Evolutionary conservation across 1,284 basidiomycete genomes (phyloP), one percentile per base, ranked within the genome.

Genomic region (Puccinia hordei): DNA sequence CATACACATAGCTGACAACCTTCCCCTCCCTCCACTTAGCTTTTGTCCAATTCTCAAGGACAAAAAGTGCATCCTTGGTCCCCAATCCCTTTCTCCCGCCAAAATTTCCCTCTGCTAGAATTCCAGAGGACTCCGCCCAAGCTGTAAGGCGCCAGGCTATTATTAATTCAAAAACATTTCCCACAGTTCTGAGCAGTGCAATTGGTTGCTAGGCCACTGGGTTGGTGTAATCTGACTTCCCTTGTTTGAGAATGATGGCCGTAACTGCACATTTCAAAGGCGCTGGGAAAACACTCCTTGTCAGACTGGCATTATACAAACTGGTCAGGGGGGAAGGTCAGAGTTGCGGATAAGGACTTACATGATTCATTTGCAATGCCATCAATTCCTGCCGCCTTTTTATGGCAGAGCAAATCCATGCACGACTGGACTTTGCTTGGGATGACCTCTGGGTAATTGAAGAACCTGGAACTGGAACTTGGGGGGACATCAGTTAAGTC

Each of bases 161-260:
- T 0, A 74, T 13, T 9, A 33, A 24, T 22, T 74, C 51, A 2
- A 74, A 41, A n/a, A n/a, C n/a, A n/a, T n/a, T n/a, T n/a, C n/a
- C n/a, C n/a, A n/a, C n/a, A n/a, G n/a, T n/a, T n/a, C 35, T 73
- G 6, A 73, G 24, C 15, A 73, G 33, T 5, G 51, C 49, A 27
- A 49, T 55, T 24, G 73, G 1, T 30, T 27, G 0, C 30, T n/a
- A n/a, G n/a, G n/a, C n/a, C n/a, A n/a, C n/a, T n/a, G n/a, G n/a
- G n/a, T n/a, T n/a, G n/a, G n/a, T 55, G 41, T 74, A 74, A 44
- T 61, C 35, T 8, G 30, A 19, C 55, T 61, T 74, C 6, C 53
- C 73, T 0, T 51, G 30, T 57, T 74, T 74, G 8, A 24, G 55
- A 4, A 74, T 74, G 27, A 74, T 74, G 4, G 38, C 38, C 17